phyloP scores from a whole-genome alignment of 805 yeast species.

The Yarrowia osloensis region DNA sequence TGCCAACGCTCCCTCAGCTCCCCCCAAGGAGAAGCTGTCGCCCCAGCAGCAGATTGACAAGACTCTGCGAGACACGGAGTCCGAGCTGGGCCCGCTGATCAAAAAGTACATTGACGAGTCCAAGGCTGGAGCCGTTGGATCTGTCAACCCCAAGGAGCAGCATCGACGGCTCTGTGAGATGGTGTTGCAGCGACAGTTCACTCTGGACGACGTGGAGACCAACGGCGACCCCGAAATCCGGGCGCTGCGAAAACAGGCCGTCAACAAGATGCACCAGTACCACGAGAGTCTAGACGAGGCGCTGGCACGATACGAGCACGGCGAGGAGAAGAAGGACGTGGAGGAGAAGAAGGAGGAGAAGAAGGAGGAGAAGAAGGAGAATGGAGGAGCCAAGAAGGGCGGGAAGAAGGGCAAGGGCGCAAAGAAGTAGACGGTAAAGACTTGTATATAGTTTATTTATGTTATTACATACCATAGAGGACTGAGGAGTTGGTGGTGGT shows the following conservation, averaged over 20 bases:
- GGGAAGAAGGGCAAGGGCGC: not conserved
- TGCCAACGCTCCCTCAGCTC: constrained; percentile 25
- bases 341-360: not conserved
- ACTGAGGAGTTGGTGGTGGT: not conserved
- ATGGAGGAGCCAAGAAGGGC: not conserved
- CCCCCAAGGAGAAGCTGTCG: constrained; percentile 32
- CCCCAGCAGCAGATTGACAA: constrained; percentile 38
- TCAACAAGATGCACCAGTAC: constrained; percentile 41
- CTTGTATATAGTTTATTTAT: constrained; percentile 15
- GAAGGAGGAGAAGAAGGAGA: not conserved
- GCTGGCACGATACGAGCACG: not conserved
- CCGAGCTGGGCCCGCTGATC: constrained; percentile 37
- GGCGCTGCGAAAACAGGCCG: constrained; percentile 40
- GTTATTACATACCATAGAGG: not conserved
- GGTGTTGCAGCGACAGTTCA: constrained; percentile 42
- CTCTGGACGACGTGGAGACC: constrained; percentile 44
- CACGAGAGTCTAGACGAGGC: constrained; percentile 40
- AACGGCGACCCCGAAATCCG: constrained; percentile 41
- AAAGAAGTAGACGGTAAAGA: not conserved
- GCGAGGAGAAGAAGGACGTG: not conserved
- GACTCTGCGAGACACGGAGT: constrained; percentile 36
- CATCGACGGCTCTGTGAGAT: constrained; percentile 42
- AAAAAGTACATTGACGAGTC: constrained; percentile 34
- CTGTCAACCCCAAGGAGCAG: constrained; percentile 38
- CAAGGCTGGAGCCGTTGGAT: constrained; percentile 34